Base-by-base conservation (phyloP, 345 rosid species). In the Arabis alpina region DNA sequence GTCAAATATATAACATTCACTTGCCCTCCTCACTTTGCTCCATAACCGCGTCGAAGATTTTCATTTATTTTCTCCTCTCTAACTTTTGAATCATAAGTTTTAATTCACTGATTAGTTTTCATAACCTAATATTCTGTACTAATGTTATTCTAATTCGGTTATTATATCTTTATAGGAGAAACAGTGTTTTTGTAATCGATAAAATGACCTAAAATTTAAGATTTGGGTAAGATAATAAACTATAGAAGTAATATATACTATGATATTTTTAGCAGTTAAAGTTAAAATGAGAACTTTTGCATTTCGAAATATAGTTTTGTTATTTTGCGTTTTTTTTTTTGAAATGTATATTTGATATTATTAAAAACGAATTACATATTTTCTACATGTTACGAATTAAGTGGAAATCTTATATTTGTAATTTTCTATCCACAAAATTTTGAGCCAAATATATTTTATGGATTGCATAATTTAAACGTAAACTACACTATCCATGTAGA, bases 1-100 rank as follows among this genome's bases (percentile, higher is more conserved):
- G 77, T 66, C 72, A 74, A 58, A 73, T 34, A 73, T 34, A 25
- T 59, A 13, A 41, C 39, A 65, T 73, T 73, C 71, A 30, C 72
- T 65, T 56, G 8, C 76, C 28, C 71, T 54, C 28, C 65, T 54
- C 54, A 43, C 64, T 64, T 72, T 25, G 23, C 59, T 66, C 30
- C 40, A 57, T 58, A 66, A 74, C 77, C 77, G 77, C 72, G 77
- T 66, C 51, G 14, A 13, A 5, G 6, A 7, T 36, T 55, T 16
- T 28, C 12, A 4, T 30, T 30, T 28, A 0, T 42, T 28, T 67
- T 54, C 16, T 54, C 37, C 9, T 14, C 13, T 52, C 19, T 56
- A 36, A 54, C 0, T 51, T 40, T 52, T n/a, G 5, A 39, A 16
- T 64, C 53, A 3, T 49, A 34, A 16, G 36, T 49, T 49, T 4